Base-by-base conservation (phyloP, 164 flowering plant species). In the Stephania cephalantha region DNA sequence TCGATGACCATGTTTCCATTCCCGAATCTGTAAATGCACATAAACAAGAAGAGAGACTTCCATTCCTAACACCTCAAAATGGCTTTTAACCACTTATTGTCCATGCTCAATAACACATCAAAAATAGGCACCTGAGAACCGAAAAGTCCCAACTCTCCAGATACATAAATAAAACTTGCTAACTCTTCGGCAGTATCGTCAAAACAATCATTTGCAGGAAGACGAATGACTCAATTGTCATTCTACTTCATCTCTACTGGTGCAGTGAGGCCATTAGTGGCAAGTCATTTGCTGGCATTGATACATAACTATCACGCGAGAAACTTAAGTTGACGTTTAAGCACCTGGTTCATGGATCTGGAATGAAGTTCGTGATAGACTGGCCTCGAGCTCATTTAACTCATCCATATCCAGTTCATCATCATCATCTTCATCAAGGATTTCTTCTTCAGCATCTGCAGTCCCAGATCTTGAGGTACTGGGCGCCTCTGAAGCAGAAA, bases 341-440 rank as follows among this genome's bases (percentile, higher is more conserved):
- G 42, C 42, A 35, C 42, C 80, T 61, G 92, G 90, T 76, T 88
- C 91, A 20, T 79, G 84, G 72, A 90, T 89, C 78, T 90, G 89
- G 73, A 91, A 82, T 13, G 96, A 87, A 46, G 93, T 82, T 83
- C 71, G 91, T 55, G 94, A 85, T 46, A 94, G 78, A 81, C 95
- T 94, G 46, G 94, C 94, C 82, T 94, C 96, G 13, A 92, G 86
- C 79, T 92, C 94, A 76, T 94, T 83, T 78, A 94, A 80, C 85
- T 94, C 97, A 61, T 92, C 97, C 77, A 90, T 77, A 82, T 94
- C 97, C 66, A 88, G 82, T 65, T 90, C 95, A 69, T 93, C 95
- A 29, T 89, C 95, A 61, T 90, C 94, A 11, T 80, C 86, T 6
- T 86, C 89, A 10, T 82, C 90, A 30, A 69, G 79, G 48, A 74